Evolutionary conservation across 768 basidiomycete species (phyloP), one percentile per base, ranked within the genome.

Genomic region (Kwoniella heveanensis): DNA sequence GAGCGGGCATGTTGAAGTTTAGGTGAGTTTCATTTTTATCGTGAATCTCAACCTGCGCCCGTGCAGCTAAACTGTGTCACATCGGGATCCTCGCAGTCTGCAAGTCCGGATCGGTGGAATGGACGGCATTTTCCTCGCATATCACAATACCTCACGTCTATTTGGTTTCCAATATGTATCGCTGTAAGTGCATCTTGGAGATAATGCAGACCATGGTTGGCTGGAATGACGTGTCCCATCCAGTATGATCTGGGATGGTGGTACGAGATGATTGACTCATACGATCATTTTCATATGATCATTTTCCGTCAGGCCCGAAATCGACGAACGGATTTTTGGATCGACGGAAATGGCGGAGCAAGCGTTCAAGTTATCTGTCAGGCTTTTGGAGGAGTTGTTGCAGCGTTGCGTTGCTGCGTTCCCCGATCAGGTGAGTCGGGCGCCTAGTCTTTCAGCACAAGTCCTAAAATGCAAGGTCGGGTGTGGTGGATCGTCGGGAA

Each of bases 71-170:
- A 25, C 1, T 24, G 29, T 49, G n/a, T n/a, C n/a, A n/a, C n/a
- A 39, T 39, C 46, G 47, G 44, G 61, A 19, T 29, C 1, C 46
- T n/a, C 64, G 15, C 66, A 92, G 91, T 67, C 89, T 98, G 82
- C 95, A 99, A 83, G 94, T 86, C 1, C 88, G 95, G 4, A 98
- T 99, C 65, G 95, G 95, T 9, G 87, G 88, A 74, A 98, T 98
- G 95, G 93, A 96, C 73, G 95, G 95, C 17, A 88, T 97, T 8
- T 80, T 82, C 51, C 62, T 80, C 48, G 82, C 81, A 0, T 82
- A 81, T 67, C 82, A 83, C 71, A 96, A 95, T 66, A 94, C 91
- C 0, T 85, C 86, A 7, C 84, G 85, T 19, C 85, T 96, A 54
- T 92, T 92, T 71, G 95, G 95, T 0, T 97, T 97, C 83, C 92